phyloP scores from a whole-genome alignment of 257 asterid genomes.

The Rubia yunnanensis region DNA sequence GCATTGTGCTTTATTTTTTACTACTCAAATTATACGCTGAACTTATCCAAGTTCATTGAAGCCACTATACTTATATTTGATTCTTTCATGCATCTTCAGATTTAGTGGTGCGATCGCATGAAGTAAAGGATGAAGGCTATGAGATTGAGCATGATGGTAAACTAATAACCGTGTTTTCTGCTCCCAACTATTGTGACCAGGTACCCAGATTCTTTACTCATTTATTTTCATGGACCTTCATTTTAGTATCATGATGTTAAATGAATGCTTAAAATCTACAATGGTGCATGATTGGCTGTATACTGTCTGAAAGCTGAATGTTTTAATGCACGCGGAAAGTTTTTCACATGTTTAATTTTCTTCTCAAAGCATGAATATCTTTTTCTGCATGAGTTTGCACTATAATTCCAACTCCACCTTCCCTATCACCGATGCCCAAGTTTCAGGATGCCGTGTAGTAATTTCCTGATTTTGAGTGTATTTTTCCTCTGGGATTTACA shows the following conservation, averaged over 20 bases:
- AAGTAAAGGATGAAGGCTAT: slow-evolving; percentile 96
- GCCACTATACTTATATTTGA: not conserved
- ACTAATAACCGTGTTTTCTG: slow-evolving; percentile 94
- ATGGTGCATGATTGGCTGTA: not conserved
- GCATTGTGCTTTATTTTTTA: not conserved
- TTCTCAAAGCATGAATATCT: not conserved
- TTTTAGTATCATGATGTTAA: not conserved
- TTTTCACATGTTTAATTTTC: not conserved
- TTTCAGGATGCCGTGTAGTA: slow-evolving; percentile 3
- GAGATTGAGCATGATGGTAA: slow-evolving; percentile 97
- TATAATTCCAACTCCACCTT: not conserved
- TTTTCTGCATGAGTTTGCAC: not conserved
- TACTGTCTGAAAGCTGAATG: not conserved
- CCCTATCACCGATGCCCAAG: not conserved
- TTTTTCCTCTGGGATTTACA: slow-evolving; percentile 27
- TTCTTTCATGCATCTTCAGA: slow-evolving; percentile 31
- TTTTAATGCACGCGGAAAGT: not conserved
- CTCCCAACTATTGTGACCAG: slow-evolving; percentile 99
- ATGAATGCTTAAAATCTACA: not conserved
- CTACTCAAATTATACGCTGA: not conserved
- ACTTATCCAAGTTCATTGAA: not conserved
- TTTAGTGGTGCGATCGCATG: slow-evolving; percentile 97
- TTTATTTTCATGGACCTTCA: not conserved
- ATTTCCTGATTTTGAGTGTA: slow-evolving; percentile 3
- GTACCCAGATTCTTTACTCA: slow-evolving; percentile 30